These are phyloP conservation scores for Aquilaria agallochum DNA, from an alignment of 441 rosid genomes.

Conservation along the genomic window DNA sequence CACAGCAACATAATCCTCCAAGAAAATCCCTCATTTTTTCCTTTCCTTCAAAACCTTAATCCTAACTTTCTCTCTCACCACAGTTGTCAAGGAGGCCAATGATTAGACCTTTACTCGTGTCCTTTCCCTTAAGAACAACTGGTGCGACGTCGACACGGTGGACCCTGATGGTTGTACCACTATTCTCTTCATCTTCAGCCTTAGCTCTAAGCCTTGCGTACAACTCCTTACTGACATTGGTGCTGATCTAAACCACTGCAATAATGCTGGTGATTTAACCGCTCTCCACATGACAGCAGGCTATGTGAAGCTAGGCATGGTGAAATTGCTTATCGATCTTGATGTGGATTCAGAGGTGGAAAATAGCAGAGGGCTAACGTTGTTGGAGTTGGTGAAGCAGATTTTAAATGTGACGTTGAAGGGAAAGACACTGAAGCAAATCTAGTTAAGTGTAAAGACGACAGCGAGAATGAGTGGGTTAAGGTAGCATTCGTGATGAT, in stretches of 20 bases:
- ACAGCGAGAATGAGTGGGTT: slow-evolving; percentile 77
- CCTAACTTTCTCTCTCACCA: neutral
- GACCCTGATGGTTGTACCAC: slow-evolving; percentile 82
- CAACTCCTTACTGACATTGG: slow-evolving; percentile 69
- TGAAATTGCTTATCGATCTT: slow-evolving; percentile 46
- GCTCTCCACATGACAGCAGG: slow-evolving; percentile 95
- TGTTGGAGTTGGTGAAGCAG: slow-evolving; percentile 61
- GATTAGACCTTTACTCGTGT: slow-evolving; percentile 41
- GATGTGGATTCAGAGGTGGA: slow-evolving; percentile 71
- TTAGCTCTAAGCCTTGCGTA: slow-evolving; percentile 75
- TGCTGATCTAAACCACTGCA: slow-evolving; percentile 51
- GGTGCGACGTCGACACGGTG: slow-evolving; percentile 69
- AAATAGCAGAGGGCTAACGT: slow-evolving; percentile 65
- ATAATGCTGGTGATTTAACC: slow-evolving; percentile 64
- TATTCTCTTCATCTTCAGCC: slow-evolving; percentile 68
- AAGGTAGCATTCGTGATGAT: slow-evolving; percentile 38
- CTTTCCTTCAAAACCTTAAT: too few species aligned
- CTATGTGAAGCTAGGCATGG: slow-evolving; percentile 65
- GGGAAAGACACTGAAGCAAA: slow-evolving; percentile 72
- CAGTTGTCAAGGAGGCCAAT: slow-evolving; percentile 84
- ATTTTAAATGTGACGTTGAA: slow-evolving; percentile 67
- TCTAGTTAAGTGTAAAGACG: slow-evolving; percentile 84
- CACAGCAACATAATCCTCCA: too few species aligned
- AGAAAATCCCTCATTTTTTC: too few species aligned
- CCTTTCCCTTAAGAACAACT: slow-evolving; percentile 36